Evolutionary conservation across 2,329 filamentous ascomycete species (phyloP).

Genomic region (Fusarium secorum): DNA sequence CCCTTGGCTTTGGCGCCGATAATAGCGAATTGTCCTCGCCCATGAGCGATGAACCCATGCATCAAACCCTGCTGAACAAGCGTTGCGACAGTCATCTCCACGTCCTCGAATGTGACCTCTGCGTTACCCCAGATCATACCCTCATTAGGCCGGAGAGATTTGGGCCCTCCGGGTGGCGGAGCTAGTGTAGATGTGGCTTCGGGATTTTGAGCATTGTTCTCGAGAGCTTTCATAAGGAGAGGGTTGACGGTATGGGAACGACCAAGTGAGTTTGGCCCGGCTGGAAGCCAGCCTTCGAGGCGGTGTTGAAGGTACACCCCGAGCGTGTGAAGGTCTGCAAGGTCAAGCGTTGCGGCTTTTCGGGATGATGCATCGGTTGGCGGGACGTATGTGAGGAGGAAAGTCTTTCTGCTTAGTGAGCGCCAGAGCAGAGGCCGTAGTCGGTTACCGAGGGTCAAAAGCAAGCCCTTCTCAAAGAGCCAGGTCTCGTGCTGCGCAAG

Average conservation of each 20-base stretch:
- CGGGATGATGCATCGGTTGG: conserved; percentile 63
- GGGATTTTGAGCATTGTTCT: conserved; percentile 53
- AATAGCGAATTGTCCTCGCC: conserved; percentile 79
- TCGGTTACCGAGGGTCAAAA: conserved; percentile 78
- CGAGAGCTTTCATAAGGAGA: conserved; percentile 61
- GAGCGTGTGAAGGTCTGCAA: conserved; percentile 71
- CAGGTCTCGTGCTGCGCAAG: conserved; percentile 72
- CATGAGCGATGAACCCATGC: conserved; percentile 84
- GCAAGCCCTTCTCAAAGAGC: conserved; percentile 78
- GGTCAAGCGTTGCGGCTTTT: conserved; percentile 76
- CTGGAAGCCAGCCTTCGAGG: conserved; percentile 64
- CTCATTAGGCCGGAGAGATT: conserved; percentile 62
- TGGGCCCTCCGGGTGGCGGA: conserved; percentile 57
- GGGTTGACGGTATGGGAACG: conserved; percentile 56
- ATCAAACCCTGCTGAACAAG: conserved; percentile 83
- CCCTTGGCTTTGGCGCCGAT: conserved; percentile 75
- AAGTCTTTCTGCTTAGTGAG: conserved; percentile 78
- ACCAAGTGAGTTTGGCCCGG: conserved; percentile 44
- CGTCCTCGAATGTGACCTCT: conserved; percentile 65
- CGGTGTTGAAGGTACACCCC: conserved; percentile 71
- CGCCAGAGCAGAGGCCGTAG: conserved; percentile 87
- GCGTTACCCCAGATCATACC: conserved; percentile 71
- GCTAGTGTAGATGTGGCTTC: conserved; percentile 52
- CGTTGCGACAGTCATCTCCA: conserved; percentile 80
- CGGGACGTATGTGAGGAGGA: conserved; percentile 78